Evolutionary conservation across 768 basidiomycete genomes (phyloP), one percentile per base, ranked within the genome.

Genomic region (Suillus subalutaceus): DNA sequence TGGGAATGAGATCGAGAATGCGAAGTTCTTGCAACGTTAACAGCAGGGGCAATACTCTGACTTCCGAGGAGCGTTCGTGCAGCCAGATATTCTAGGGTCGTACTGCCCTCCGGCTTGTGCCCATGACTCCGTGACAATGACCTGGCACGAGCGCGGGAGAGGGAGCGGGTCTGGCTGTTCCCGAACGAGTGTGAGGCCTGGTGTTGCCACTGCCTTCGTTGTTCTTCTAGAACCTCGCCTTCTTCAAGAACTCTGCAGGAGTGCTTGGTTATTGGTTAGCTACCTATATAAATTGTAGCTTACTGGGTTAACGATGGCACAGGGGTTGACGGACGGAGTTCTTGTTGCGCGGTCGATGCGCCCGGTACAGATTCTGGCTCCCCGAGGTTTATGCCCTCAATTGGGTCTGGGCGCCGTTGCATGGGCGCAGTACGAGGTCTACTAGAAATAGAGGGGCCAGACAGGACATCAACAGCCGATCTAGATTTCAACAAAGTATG

Each of bases 1-100:
- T 73, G 67, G 10, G 74, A 75, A 69, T 69, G 65, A 65, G 76
- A 66, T 58, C 76, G 78, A n/a, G 75, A 72, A 68, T 73, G 69
- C 20, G 70, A 64, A 18, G 71, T 66, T 12, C 69, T 64, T 46
- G 72, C 66, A 65, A 72, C 63, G 35, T 73, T 73, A 53, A 77
- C 68, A 71, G 23, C 77, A 0, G 89, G 87, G 38, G 86, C 80
- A 23, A 83, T 70, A 52, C 82, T 77, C 77, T 93, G 91, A 68
- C 82, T 85, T 5, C 91, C 91, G 1, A 92, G 79, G 44, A 88
- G 80, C 0, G 90, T 88, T 23, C 87, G 84, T 3, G 89, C 86
- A 12, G 90, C 85, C 57, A 93, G 82, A 69, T 85, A 86, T 64
- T 88, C 88, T 58, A 92, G 70, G 37, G 68, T 20, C 46, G 66